Conservation (phyloP, 1,284 basidiomycete genomes). For the Leucoagaricus sp. region DNA sequence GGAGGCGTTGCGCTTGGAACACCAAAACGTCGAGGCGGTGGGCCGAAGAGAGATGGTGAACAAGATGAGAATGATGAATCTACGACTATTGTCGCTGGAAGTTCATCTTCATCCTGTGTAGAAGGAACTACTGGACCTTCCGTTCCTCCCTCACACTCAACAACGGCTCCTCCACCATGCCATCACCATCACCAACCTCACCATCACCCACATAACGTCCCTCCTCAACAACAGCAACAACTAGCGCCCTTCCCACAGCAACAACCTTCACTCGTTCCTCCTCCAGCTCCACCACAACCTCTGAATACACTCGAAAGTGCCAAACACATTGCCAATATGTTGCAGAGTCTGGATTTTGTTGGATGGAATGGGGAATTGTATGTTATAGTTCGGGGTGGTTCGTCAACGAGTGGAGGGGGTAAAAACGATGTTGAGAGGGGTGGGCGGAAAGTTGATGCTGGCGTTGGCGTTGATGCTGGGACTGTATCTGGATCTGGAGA, state of each 20-base stretch:
- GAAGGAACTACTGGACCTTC: too few species aligned
- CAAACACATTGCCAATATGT: slow-evolving; percentile 45
- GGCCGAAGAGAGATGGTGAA: background rate
- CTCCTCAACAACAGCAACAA: background rate
- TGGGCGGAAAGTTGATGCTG: background rate
- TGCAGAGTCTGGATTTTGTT: slow-evolving; percentile 60
- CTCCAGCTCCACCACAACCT: background rate
- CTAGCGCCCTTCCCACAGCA: background rate
- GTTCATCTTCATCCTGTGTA: background rate
- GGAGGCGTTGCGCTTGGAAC: background rate
- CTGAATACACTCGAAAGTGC: slow-evolving; percentile 29
- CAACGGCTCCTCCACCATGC: background rate
- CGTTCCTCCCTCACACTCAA: background rate
- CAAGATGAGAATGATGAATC: background rate
- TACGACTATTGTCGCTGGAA: background rate
- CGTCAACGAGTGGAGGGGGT: background rate
- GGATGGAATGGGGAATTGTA: slow-evolving; percentile 73
- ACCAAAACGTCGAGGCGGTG: background rate
- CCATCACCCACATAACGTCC: background rate
- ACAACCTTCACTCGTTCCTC: too few species aligned
- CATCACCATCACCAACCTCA: background rate
- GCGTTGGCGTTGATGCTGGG: slow-evolving; percentile 3
- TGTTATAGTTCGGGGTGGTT: slow-evolving; percentile 49
- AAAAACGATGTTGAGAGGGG: background rate
- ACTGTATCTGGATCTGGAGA: background rate